Base-by-base conservation (phyloP, 1,284 basidiomycete species). In the Puccinia hordei region DNA sequence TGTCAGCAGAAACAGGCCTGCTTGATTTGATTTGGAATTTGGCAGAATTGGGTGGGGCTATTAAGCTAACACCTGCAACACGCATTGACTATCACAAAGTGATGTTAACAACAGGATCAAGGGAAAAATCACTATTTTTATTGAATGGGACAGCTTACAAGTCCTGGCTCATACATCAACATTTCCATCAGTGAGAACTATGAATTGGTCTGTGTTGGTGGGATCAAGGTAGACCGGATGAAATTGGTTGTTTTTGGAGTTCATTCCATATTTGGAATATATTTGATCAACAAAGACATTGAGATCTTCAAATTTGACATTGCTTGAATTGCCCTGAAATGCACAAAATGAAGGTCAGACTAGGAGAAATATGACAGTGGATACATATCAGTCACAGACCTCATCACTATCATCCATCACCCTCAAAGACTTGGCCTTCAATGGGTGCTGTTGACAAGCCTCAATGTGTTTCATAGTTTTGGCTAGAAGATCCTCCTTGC, bases 151-250 rank as follows among this genome's bases (percentile, higher is more conserved):
- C n/a, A 27, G 24, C 55, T 57, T 27, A 57, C 55, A 2, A 57
- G n/a, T 6, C 6, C 55, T 57, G 4, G 55, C 55, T 24, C 55
- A 57, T 27, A n/a, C 27, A 4, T 57, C n/a, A n/a, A 57, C 55
- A 57, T 57, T 46, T 1, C 44, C 65, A 17, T 5, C 10, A 22
- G 65, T 68, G 22, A 68, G 65, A 5, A 49, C 19, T 12, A 68
- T 68, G 38, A 46, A 68, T 1, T 17, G 65, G 2, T 68, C 41
- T 3, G 65, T 9, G 15, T 68, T 68, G 9, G 44, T 27, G 8
- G 65, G 65, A n/a, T 68, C 38, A n/a, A 68, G 65, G 22, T 44
- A 68, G 10, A 68, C 65, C 4, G 65, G 65, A 46, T 68, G 24
- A 30, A 22, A 24, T 22, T 15, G 38, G 22, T 68, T 38, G 38